Evolutionary conservation across 2,329 filamentous ascomycete species (phyloP).

Genomic region (Aplosporella prunicola): DNA sequence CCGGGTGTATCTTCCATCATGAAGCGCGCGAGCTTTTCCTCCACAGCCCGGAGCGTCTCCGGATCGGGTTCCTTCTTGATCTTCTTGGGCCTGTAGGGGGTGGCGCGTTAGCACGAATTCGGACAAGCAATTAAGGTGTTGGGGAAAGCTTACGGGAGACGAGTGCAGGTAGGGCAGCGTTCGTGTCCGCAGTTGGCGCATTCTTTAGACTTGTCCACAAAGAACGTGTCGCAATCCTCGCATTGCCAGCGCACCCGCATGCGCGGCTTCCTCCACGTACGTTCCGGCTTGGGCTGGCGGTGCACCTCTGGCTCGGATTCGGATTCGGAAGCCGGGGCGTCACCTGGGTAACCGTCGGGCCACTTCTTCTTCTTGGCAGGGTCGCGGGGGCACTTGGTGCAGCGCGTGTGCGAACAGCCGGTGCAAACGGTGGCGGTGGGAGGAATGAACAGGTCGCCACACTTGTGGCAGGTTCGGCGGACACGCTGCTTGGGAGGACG

Average conservation of each 20-base stretch:
- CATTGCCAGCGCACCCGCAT: constrained; percentile 44
- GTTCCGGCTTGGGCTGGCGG: constrained; percentile 19
- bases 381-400: constrained; percentile 70
- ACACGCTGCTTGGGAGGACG: constrained; percentile 65
- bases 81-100: constrained; percentile 43
- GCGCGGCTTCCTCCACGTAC: constrained; percentile 37
- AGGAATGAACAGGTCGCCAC: constrained; percentile 50
- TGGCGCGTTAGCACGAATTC: neutral
- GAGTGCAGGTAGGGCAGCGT: constrained; percentile 51
- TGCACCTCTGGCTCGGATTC: constrained; percentile 24
- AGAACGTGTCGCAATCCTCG: constrained; percentile 52
- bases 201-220: constrained; percentile 43
- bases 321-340: constrained; percentile 31
- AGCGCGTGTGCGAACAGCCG: constrained; percentile 62
- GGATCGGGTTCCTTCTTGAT: constrained; percentile 51
- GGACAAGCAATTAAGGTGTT: neutral
- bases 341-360: constrained; percentile 60
- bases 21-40: constrained; percentile 41
- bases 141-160: constrained; percentile 36
- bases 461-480: constrained; percentile 67
- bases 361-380: constrained; percentile 64
- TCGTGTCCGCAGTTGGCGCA: constrained; percentile 54
- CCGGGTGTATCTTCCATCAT: constrained; percentile 6
- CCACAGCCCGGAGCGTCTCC: constrained; percentile 48
- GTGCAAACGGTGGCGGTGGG: constrained; percentile 50